These are phyloP conservation scores for Huntiella bhutanensis DNA, from an alignment of 2,329 filamentous ascomycete genomes.

Conservation along the genomic window DNA sequence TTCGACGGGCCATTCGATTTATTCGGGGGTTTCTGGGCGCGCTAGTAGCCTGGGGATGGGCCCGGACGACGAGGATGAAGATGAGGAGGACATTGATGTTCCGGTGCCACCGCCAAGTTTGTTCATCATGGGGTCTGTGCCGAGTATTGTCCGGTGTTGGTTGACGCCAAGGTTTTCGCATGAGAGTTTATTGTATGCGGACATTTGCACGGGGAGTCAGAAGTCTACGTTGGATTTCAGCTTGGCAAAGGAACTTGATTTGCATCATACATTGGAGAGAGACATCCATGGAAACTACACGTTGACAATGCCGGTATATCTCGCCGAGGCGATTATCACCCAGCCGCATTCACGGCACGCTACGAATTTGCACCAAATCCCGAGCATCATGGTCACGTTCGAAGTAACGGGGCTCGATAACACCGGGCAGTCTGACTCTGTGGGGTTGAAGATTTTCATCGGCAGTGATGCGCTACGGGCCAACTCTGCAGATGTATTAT, in stretches of 20 bases:
- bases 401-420: slow-evolving; percentile 45
- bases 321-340: slow-evolving; percentile 74
- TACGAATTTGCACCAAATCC: slow-evolving; percentile 53
- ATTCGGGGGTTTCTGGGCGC: slow-evolving; percentile 44
- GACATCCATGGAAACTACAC: slow-evolving; percentile 46
- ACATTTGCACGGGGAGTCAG: slow-evolving; percentile 80
- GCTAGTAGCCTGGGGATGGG: slow-evolving; percentile 81
- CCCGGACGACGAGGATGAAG: slow-evolving; percentile 42
- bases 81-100: slow-evolving; percentile 51
- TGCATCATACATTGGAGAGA: slow-evolving; percentile 46
- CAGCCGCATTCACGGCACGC: slow-evolving; percentile 53
- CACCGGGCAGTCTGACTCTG: slow-evolving; percentile 18
- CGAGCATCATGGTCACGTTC: slow-evolving; percentile 63
- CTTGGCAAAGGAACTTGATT: slow-evolving; percentile 54
- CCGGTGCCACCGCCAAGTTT: slow-evolving; percentile 65
- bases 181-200: slow-evolving; percentile 73
- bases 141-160: slow-evolving; percentile 92
- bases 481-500: slow-evolving; percentile 76
- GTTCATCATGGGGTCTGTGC: slow-evolving; percentile 71
- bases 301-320: slow-evolving; percentile 65
- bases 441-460: slow-evolving; percentile 59
- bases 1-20: slow-evolving; percentile 58
- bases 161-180: slow-evolving; percentile 80
- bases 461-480: slow-evolving; percentile 74
- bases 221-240: slow-evolving; percentile 63